Base-by-base conservation (phyloP, 768 basidiomycete genomes). In the Mycena vitilis region DNA sequence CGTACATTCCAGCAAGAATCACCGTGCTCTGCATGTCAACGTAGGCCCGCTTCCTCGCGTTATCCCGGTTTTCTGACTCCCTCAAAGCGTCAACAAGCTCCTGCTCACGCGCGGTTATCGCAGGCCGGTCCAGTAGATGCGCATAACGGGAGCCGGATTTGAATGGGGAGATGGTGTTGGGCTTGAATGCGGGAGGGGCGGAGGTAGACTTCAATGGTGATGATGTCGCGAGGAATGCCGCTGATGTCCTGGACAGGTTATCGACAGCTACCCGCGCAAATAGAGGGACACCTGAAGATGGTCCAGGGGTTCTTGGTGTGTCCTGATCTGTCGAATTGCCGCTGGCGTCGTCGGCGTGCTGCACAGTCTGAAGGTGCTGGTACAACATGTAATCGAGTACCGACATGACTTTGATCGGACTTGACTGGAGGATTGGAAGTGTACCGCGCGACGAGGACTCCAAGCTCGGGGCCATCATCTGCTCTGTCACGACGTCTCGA, bases 1-100 rank as follows among this genome's bases (percentile, higher is more conserved):
- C 54, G 40, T 63, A 63, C 51, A 63, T 53, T 11, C 25, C 61
- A 8, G 61, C 61, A n/a, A 63, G 51, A n/a, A 45, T n/a, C 22
- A 40, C 45, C 23, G 25, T 25, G 1, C 51, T 52, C n/a, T 63
- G 61, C 61, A 63, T 63, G 4, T 44, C 30, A 5, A 63, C 2
- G 51, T 53, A 40, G 2, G 37, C 16, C 22, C 34, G 18, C 37
- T 60, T 60, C 11, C 47, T 9, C 6, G 20, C 20, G 1, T n/a
- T 60, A 25, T 60, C 34, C 2, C 44, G 47, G 30, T 13, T 15
- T 37, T 60, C 59, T 45, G 20, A 34, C 18, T 60, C 59, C 11
- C 37, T 30, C 34, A 60, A 16, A 34, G 44, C 59, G 25, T 36
- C 6, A 2, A 49, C 6, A 4, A 60, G 25, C 47, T 34, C 45